These are phyloP conservation scores for Trichophyton verrucosum DNA, from an alignment of 2,329 filamentous ascomycete species.

Conservation along the genomic window DNA sequence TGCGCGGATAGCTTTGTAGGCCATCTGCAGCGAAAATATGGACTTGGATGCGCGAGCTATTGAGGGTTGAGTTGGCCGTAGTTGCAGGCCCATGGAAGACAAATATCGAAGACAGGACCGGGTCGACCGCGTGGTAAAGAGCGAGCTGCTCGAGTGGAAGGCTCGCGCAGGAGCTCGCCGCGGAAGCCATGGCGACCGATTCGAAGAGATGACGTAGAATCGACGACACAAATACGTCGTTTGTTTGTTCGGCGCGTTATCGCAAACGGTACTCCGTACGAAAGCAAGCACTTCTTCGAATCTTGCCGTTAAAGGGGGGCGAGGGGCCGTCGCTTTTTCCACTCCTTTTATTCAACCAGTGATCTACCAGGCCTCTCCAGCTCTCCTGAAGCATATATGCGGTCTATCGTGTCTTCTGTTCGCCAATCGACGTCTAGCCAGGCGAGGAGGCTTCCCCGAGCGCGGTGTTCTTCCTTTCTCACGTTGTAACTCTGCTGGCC, in stretches of 20 bases:
- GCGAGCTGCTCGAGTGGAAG: constrained; percentile 69
- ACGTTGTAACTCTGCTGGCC: neutral
- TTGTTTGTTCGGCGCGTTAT: neutral
- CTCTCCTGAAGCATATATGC: neutral
- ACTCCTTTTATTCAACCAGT: neutral
- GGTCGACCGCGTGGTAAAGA: constrained; percentile 82
- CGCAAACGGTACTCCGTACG: neutral
- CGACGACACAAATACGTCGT: neutral
- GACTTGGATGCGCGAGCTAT: constrained; percentile 86
- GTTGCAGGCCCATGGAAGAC: constrained; percentile 89
- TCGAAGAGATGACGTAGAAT: neutral
- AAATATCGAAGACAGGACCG: constrained; percentile 65
- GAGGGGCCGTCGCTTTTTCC: neutral
- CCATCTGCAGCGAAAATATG: constrained; percentile 86
- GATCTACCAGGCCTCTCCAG: neutral
- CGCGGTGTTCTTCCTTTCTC: neutral
- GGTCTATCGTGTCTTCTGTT: neutral
- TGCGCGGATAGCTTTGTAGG: constrained; percentile 75
- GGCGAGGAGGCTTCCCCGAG: neutral
- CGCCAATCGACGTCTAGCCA: neutral
- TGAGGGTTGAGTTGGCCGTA: constrained; percentile 72
- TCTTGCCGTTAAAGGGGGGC: neutral
- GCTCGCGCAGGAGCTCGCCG: constrained; percentile 60
- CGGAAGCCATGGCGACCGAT: constrained; percentile 58
- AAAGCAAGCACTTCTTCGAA: neutral